Percentiles rank a stretch among this genome's conserved stretches.
Conservation (phyloP, 495 filamentous ascomycete species). For the Cladorrhinum samala region DNA sequence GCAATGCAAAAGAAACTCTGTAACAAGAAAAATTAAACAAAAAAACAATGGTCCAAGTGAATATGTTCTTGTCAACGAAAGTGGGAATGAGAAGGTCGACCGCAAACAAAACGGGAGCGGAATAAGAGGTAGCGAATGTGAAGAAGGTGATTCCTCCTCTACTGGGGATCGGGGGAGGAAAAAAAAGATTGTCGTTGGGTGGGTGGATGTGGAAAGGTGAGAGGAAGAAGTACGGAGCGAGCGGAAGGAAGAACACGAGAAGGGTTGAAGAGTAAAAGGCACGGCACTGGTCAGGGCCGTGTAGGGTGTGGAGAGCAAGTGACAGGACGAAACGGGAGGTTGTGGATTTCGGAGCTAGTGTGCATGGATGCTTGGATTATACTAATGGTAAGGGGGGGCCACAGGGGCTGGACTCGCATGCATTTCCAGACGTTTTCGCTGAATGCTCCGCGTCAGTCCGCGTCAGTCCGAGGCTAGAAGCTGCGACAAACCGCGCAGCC, state of each 20-base stretch:
- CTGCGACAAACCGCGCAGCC: too few species aligned
- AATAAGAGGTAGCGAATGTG: conserved; percentile 6
- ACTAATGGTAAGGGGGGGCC: too few species aligned
- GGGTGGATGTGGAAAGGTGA: not conserved
- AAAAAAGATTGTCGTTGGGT: conserved; percentile 5
- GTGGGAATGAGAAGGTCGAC: conserved; percentile 29
- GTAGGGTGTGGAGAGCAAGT: not conserved
- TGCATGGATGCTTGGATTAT: too few species aligned
- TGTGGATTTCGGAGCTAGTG: not conserved
- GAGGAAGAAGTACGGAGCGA: not conserved
- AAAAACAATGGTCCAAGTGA: conserved; percentile 6
- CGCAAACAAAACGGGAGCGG: conserved; percentile 7
- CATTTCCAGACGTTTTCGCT: too few species aligned
- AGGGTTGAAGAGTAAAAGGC: not conserved
- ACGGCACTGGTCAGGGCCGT: not conserved
- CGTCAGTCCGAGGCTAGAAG: too few species aligned
- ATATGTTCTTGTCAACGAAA: conserved; percentile 28
- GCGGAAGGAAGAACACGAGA: not conserved
- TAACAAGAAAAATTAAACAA: not conserved
- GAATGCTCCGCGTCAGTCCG: too few species aligned
- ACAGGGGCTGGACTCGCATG: too few species aligned
- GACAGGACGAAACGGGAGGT: not conserved
- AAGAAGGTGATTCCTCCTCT: conserved; percentile 11
- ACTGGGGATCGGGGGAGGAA: conserved; percentile 1
- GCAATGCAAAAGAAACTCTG: not conserved